phyloP scores from a whole-genome alignment of 2,329 filamentous ascomycete genomes.

The Aspergillus eucalypticola region DNA sequence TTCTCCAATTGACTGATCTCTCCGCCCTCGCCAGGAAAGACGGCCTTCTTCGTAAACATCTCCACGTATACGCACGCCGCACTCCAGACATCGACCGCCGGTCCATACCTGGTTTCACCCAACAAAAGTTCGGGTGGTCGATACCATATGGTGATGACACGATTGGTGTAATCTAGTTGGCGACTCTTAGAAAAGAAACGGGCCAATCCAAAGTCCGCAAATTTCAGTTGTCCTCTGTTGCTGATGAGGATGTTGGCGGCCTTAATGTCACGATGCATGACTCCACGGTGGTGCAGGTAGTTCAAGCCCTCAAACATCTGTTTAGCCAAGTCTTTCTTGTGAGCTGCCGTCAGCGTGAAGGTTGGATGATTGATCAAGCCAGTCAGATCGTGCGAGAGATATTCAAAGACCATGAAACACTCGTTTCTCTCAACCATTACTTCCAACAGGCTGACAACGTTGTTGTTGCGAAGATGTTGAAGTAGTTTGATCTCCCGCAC shows the following conservation, averaged over 20 bases:
- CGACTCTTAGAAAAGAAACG: slow-evolving; percentile 93
- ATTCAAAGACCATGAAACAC: slow-evolving; percentile 99
- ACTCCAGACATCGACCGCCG: slow-evolving; percentile 93
- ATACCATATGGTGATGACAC: slow-evolving; percentile 99
- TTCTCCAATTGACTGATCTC: slow-evolving; percentile 95
- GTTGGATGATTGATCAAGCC: slow-evolving; percentile 92
- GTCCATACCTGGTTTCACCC: slow-evolving; percentile 86
- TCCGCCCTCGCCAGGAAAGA: slow-evolving; percentile 94
- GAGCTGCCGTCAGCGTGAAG: slow-evolving; percentile 78
- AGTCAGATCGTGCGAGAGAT: slow-evolving; percentile 92
- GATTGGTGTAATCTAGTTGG: slow-evolving; percentile 94
- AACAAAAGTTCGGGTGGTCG: slow-evolving; percentile 85
- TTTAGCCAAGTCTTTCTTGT: slow-evolving; percentile 89
- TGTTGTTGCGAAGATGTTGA: slow-evolving; percentile 86
- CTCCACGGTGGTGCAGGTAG: slow-evolving; percentile 89
- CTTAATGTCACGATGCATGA: slow-evolving; percentile 96
- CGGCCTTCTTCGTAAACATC: slow-evolving; percentile 89
- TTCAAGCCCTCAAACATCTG: slow-evolving; percentile 93
- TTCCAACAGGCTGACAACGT: slow-evolving; percentile 84
- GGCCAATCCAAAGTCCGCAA: slow-evolving; percentile 93
- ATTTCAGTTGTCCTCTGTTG: slow-evolving; percentile 82
- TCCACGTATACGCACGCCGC: slow-evolving; percentile 95
- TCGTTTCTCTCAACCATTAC: slow-evolving; percentile 99
- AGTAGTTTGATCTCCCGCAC: slow-evolving; percentile 95
- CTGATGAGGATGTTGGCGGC: slow-evolving; percentile 96